phyloP scores from a whole-genome alignment of 108 stramenopile genomes.

The Bacterosira constricta region DNA sequence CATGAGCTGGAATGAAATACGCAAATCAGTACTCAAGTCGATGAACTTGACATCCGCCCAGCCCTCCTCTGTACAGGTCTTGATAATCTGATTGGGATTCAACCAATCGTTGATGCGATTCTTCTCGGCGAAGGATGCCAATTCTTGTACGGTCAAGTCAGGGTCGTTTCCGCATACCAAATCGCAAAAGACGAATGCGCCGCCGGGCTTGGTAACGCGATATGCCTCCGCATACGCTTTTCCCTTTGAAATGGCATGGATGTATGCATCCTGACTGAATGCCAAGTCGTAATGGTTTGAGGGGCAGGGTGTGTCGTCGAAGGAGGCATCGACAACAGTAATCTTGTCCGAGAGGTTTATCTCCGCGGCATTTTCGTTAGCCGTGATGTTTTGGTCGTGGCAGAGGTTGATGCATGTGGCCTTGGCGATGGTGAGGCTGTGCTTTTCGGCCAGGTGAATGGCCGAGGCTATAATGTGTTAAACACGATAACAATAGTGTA shows the following conservation, averaged over 20 bases:
- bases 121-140: slow-evolving; percentile 44
- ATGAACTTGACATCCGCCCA: slow-evolving; percentile 59
- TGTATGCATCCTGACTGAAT: slow-evolving; percentile 68
- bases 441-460: slow-evolving; percentile 16
- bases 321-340: slow-evolving; percentile 39
- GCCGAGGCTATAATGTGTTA: slow-evolving; percentile 17
- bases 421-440: slow-evolving; percentile 12
- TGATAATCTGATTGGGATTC: slow-evolving; percentile 48
- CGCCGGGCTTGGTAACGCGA: slow-evolving; percentile 60
- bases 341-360: slow-evolving; percentile 38
- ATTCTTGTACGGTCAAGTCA: slow-evolving; percentile 48
- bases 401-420: slow-evolving; percentile 57
- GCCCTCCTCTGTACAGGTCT: slow-evolving; percentile 39
- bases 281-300: slow-evolving; percentile 52
- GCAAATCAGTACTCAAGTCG: slow-evolving; percentile 56
- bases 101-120: slow-evolving; percentile 63
- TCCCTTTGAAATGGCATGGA: slow-evolving; percentile 54
- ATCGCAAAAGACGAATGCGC: slow-evolving; percentile 64
- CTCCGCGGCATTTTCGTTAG: slow-evolving; percentile 35
- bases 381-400: slow-evolving; percentile 57
- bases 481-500: background rate
- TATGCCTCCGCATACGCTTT: slow-evolving; percentile 55
- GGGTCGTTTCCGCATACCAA: slow-evolving; percentile 56
- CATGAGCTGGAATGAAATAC: slow-evolving; percentile 55
- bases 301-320: slow-evolving; percentile 38